Base-by-base conservation (phyloP, 139 green algal species). In the Chlorella ohadii region DNA sequence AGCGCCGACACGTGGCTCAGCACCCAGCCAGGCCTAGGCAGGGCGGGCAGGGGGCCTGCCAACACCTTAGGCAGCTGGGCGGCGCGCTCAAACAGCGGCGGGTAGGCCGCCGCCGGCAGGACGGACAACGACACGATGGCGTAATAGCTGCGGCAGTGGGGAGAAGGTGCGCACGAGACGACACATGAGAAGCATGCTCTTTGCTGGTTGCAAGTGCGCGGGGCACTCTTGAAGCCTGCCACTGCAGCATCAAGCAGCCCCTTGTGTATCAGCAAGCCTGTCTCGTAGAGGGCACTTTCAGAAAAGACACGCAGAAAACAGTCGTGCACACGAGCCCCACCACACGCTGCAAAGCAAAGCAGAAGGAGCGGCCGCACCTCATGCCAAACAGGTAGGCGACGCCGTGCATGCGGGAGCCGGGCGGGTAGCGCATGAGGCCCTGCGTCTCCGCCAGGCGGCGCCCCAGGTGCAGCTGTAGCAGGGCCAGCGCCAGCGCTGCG, bases 311-410 rank as follows among this genome's bases (percentile, higher is more conserved):
- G n/a, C n/a, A 51, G 2, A 59, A 9, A 59, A 9, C 51, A 59
- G 51, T 51, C 7, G 44, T 51, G 44, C 44, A 51, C 7, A n/a
- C n/a, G n/a, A n/a, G n/a, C n/a, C n/a, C n/a, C n/a, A n/a, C n/a
- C n/a, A n/a, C n/a, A n/a, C n/a, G n/a, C n/a, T n/a, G n/a, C n/a
- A 9, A 51, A 16, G 44, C 44, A 51, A 6, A 51, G 44, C 7
- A 51, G 44, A 6, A 6, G 6, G 44, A 9, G 44, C 44, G 9
- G 1, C 20, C 73, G 2, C 81, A 92, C 85, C 83, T 90, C 59
- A 96, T 59, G 44, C 93, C 94, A 86, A 95, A 97, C 0, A 94
- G 15, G 85, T 97, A 97, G 0, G 94, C 94, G 28, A 97, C 89
- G 31, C 90, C 47, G 82, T 97, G 94, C 94, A 97, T 97, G n/a